These are phyloP conservation scores for Tolypocladium capitatum DNA, from an alignment of 2,329 filamentous ascomycete species.

Conservation along the genomic window DNA sequence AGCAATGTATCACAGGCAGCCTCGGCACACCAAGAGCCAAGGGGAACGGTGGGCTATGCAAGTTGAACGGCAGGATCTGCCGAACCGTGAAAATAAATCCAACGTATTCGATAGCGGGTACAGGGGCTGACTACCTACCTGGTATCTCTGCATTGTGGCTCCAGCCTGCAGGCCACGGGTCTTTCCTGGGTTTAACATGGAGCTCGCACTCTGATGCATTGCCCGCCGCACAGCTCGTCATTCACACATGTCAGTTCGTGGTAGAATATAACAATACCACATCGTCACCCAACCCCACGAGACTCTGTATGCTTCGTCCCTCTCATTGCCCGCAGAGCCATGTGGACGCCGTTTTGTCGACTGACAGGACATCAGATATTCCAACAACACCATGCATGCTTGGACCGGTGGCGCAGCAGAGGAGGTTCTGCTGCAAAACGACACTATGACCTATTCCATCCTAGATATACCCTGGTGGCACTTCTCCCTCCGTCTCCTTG, in stretches of 20 bases:
- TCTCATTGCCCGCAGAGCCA: neutral
- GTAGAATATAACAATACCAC: neutral
- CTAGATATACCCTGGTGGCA: slow-evolving; percentile 1
- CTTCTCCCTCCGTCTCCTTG: slow-evolving; percentile 34
- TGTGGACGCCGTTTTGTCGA: neutral
- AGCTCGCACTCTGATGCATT: neutral
- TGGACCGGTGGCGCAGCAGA: neutral
- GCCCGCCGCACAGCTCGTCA: neutral
- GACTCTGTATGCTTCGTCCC: neutral
- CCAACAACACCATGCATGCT: neutral
- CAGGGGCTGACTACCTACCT: no score
- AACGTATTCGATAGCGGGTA: no score
- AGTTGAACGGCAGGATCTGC: no score
- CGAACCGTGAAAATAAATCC: no score
- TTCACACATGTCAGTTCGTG: neutral
- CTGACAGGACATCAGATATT: neutral
- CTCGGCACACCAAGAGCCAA: no score
- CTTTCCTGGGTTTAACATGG: no score
- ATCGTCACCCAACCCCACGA: no score
- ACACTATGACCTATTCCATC: neutral
- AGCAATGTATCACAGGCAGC: no score
- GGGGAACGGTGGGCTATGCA: no score
- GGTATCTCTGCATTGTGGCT: neutral
- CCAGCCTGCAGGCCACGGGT: neutral
- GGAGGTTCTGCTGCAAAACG: neutral